Evolutionary conservation across 768 basidiomycete species (phyloP), one percentile per base, ranked within the genome.

Genomic region (Clitopilus passeckerianus): DNA sequence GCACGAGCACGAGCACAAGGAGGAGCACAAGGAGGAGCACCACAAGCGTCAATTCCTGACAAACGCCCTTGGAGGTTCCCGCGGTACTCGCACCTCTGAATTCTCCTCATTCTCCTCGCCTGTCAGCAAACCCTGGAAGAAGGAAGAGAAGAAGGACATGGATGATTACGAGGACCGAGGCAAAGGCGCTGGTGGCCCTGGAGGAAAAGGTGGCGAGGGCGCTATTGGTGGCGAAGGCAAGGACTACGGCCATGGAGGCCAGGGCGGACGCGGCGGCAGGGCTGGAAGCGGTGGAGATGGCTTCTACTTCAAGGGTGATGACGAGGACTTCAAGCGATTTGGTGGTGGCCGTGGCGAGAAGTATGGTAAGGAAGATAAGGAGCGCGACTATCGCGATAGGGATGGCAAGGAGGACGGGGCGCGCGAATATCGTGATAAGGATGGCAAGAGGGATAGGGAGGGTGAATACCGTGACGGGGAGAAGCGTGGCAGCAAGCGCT

Each of bases 141-240:
- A 30, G 27, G 27, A 30, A 3, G 27, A 30, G 27, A 7, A 30
- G n/a, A n/a, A n/a, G n/a, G n/a, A n/a, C n/a, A n/a, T n/a, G n/a
- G n/a, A n/a, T n/a, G n/a, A n/a, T n/a, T n/a, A n/a, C n/a, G n/a
- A n/a, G n/a, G n/a, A n/a, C n/a, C n/a, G n/a, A n/a, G n/a, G n/a
- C n/a, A n/a, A n/a, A n/a, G n/a, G n/a, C n/a, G n/a, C n/a, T n/a
- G n/a, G n/a, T n/a, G n/a, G n/a, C n/a, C n/a, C n/a, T n/a, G n/a
- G n/a, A n/a, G n/a, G n/a, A n/a, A n/a, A n/a, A n/a, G n/a, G n/a
- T n/a, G n/a, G n/a, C n/a, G n/a, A n/a, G n/a, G 15, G 4, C 61
- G 60, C 16, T 57, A 61, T 54, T 20, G 54, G 52, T 16, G 53
- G 22, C 12, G 34, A 58, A 1, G 43, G 58, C n/a, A 54, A 53